These are phyloP conservation scores for Leccinum variicolor DNA, from an alignment of 768 basidiomycete genomes.

Conservation along the genomic window DNA sequence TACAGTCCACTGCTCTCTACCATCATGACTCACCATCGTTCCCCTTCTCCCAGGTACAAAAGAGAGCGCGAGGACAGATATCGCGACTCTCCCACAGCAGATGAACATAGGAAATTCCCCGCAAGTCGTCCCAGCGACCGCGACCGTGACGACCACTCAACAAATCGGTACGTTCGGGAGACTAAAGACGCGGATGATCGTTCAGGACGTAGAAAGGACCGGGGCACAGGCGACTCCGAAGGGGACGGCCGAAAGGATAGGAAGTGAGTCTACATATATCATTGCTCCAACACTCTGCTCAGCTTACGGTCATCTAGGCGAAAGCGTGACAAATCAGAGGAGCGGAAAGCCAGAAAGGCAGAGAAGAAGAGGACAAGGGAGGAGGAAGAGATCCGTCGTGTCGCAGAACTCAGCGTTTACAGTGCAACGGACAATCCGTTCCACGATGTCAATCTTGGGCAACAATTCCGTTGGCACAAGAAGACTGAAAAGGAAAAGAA, in stretches of 20 bases:
- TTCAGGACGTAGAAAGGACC: conserved; percentile 22
- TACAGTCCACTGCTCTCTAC: not conserved
- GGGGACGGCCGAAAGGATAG: conserved; percentile 40
- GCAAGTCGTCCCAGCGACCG: conserved; percentile 32
- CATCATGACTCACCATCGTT: conserved; percentile 44
- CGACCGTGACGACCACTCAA: conserved; percentile 22
- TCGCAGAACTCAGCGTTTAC: conserved; percentile 95
- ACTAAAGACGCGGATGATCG: conserved; percentile 32
- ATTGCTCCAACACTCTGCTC: not conserved
- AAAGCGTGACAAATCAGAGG: conserved; percentile 85
- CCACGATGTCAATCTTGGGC: conserved; percentile 93
- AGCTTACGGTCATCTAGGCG: conserved; percentile 45
- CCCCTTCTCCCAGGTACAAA: conserved; percentile 42
- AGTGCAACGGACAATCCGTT: conserved; percentile 97
- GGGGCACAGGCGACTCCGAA: conserved; percentile 16
- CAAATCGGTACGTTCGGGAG: conserved; percentile 32
- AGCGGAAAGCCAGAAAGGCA: conserved; percentile 78
- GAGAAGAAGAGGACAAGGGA: conserved; percentile 82
- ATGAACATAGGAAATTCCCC: conserved; percentile 28
- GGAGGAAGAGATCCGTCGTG: conserved; percentile 87
- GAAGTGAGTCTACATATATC: conserved; percentile 38
- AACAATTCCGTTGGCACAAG: conserved; percentile 99
- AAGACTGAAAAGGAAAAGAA: conserved; percentile 96
- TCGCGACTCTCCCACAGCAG: conserved; percentile 33
- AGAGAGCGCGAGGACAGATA: conserved; percentile 29